Base-by-base conservation (phyloP, 1,139 yeast genomes). In the Yamadazyma aaseri region DNA sequence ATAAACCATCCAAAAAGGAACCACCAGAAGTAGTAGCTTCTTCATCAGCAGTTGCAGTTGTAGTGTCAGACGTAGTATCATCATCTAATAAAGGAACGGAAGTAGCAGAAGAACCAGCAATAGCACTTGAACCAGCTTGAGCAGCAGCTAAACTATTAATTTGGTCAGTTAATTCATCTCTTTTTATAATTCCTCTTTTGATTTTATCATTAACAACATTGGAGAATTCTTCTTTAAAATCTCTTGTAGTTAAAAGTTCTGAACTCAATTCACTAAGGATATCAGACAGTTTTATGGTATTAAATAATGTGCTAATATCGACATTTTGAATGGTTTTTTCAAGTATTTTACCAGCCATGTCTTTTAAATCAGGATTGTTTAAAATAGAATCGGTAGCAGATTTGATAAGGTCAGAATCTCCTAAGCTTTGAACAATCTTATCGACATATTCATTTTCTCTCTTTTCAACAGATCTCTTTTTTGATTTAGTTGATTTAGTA, bases 271-370 rank as follows among this genome's bases (percentile, higher is more conserved):
- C 41, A 12, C 47, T 36, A 36, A 56, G 52, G 34, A 52, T 28
- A 28, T 59, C 59, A 16, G 60, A 54, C 32, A 51, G 49, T 41
- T 59, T 58, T 31, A 63, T 43, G 15, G 55, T 44, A 21, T 44
- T 43, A 36, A 48, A 54, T 30, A 62, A 34, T 6, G 46, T 33
- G 8, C 42, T 26, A 44, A 55, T 52, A 41, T 61, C 51, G 33
- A 53, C 47, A 26, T 49, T 49, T 27, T 47, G 36, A 31, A 61
- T 39, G 20, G 55, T 42, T 24, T 47, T 40, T 23, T 40, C 25
- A 26, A 53, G 38, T 34, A 59, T 44, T 13, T 40, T 38, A n/a
- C 53, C 36, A 32, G 57, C 59, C 23, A 51, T 44, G 14, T 47
- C 40, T 31, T 48, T 50, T 22, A 46, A 37, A 12, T 45, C 28